A percentile compares a stretch with the other conserved stretches of the same genome.
These are phyloP conservation scores for Acanthochlamys bracteata DNA, from an alignment of 106 monocot species.

Conservation along the genomic window DNA sequence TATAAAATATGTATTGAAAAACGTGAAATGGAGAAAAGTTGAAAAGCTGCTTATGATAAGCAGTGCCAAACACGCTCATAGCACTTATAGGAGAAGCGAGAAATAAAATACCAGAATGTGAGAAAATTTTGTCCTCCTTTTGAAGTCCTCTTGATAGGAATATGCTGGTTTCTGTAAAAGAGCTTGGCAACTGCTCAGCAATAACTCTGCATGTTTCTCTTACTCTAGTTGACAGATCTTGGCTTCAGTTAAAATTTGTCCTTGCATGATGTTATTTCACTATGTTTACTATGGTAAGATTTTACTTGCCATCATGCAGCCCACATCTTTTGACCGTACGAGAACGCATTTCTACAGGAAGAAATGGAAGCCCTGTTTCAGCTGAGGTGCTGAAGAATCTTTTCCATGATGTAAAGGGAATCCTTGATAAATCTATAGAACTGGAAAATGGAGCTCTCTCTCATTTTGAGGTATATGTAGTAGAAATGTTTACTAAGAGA, in stretches of 20 bases:
- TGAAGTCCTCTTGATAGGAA: too few relatives aligned
- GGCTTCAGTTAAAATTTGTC: neutral
- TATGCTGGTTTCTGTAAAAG: too few relatives aligned
- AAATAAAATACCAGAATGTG: too few relatives aligned
- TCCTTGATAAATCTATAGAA: conserved; percentile 60
- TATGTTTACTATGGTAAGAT: neutral
- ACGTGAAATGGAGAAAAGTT: too few relatives aligned
- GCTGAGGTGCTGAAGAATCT: conserved; percentile 29
- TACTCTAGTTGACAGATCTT: too few relatives aligned
- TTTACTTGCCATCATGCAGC: conserved; percentile 29
- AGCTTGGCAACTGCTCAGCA: too few relatives aligned
- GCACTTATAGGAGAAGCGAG: too few relatives aligned
- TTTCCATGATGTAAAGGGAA: conserved; percentile 42
- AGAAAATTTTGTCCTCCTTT: too few relatives aligned
- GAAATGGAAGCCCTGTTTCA: conserved; percentile 64
- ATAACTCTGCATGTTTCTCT: too few relatives aligned
- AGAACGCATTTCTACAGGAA: conserved; percentile 83
- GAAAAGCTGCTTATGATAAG: too few relatives aligned
- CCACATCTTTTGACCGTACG: conserved; percentile 82
- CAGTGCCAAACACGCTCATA: too few relatives aligned
- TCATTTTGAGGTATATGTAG: conserved; percentile 77
- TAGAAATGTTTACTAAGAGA: neutral
- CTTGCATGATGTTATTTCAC: neutral
- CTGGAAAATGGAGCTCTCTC: conserved; percentile 70
- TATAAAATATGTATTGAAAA: too few relatives aligned